These are phyloP conservation scores for Schwanniomyces etchellsii DNA, from an alignment of 1,139 yeast genomes.

Conservation along the genomic window DNA sequence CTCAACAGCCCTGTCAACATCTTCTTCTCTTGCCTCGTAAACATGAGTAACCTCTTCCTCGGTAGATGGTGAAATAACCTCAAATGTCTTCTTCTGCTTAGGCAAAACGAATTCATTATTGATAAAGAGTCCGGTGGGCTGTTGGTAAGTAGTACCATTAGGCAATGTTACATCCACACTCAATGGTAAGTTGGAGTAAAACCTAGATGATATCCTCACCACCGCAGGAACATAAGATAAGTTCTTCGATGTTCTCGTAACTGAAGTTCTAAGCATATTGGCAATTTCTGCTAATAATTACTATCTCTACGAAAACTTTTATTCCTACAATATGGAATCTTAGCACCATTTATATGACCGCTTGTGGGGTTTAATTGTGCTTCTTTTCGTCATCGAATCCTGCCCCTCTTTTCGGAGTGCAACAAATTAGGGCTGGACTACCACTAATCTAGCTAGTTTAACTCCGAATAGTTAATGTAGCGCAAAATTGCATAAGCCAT, in stretches of 20 bases:
- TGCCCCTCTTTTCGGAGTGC: no score
- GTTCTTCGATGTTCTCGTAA: not conserved
- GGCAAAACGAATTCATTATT: slow-evolving; percentile 40
- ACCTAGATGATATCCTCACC: slow-evolving; percentile 5
- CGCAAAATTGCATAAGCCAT: no score
- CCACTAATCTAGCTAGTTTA: no score
- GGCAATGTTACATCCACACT: slow-evolving; percentile 51
- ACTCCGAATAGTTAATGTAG: no score
- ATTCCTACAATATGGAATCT: not conserved
- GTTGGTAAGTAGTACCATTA: slow-evolving; percentile 49
- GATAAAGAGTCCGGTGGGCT: slow-evolving; percentile 65
- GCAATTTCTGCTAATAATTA: not conserved
- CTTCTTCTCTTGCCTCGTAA: slow-evolving; percentile 60
- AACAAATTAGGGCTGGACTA: no score
- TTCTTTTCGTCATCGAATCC: no score
- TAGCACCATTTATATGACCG: not conserved
- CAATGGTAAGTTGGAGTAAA: slow-evolving; percentile 29
- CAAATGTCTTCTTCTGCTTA: slow-evolving; percentile 49
- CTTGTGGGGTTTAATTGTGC: no score
- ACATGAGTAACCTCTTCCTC: slow-evolving; percentile 63
- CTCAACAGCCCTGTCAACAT: slow-evolving; percentile 71
- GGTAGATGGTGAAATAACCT: slow-evolving; percentile 60
- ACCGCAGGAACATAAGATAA: not conserved
- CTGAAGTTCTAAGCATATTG: not conserved
- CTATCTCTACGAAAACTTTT: not conserved